phyloP scores from a whole-genome alignment of 108 stramenopile species.

The Skeletonema tropicum region DNA sequence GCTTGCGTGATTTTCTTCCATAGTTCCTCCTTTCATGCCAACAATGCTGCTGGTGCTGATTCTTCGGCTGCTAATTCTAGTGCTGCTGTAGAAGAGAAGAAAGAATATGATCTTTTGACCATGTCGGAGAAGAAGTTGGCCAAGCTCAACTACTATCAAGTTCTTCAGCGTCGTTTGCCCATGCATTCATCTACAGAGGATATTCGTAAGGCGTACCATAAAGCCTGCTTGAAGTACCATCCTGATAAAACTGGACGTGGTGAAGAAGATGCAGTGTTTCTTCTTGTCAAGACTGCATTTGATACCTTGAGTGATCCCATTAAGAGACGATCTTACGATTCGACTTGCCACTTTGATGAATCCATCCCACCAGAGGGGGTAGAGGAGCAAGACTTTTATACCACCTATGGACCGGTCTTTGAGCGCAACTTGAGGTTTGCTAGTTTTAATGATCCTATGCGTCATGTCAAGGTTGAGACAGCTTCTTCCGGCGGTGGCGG shows the following conservation, averaged over 20 bases:
- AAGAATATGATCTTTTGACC: conserved; percentile 57
- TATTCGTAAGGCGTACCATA: conserved; percentile 81
- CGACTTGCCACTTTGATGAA: conserved; percentile 95
- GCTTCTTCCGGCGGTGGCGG: conserved; percentile 4
- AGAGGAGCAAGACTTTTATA: conserved; percentile 61
- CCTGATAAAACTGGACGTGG: conserved; percentile 89
- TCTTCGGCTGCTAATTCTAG: background rate
- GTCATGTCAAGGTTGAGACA: conserved; percentile 14
- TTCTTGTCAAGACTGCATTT: conserved; percentile 94
- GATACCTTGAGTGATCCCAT: conserved; percentile 83
- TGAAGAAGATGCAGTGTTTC: conserved; percentile 93
- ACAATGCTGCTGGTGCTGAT: background rate
- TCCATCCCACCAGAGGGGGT: conserved; percentile 73
- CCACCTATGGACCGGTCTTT: conserved; percentile 87
- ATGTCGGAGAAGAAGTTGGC: conserved; percentile 59
- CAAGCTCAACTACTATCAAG: conserved; percentile 71
- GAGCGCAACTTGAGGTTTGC: conserved; percentile 94
- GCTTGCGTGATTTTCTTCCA: conserved; percentile 43
- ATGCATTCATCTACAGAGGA: conserved; percentile 68
- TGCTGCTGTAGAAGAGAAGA: conserved; percentile 1
- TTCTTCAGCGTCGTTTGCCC: conserved; percentile 59
- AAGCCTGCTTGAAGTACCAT: conserved; percentile 83
- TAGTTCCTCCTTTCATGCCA: conserved; percentile 27
- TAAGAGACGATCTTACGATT: conserved; percentile 93
- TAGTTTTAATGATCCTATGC: conserved; percentile 50